Base-by-base conservation (phyloP, 2,329 filamentous ascomycete genomes). In the Lithohypha guttulata region DNA sequence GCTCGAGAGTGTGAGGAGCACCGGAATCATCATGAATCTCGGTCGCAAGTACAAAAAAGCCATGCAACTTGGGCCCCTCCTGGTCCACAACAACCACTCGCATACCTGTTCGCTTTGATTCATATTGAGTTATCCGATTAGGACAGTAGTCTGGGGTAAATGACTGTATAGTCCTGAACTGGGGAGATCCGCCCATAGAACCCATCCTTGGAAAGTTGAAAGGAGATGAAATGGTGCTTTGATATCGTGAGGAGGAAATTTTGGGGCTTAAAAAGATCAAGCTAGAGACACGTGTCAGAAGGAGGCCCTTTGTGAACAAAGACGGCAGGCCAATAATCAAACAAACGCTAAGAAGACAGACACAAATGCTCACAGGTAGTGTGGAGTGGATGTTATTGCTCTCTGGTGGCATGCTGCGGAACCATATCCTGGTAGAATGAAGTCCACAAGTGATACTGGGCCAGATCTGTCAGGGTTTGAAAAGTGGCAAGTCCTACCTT, bases 21-120 rank as follows among this genome's bases (percentile, higher is more conserved):
- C 91, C 91, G 8, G 89, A 96, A 59, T 98, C 86, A 64, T 98
- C 91, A 53, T 93, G 81, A 52, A 98, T 96, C 62, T 98, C 91
- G 2, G 91, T 98, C 22, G 91, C 91, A 38, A 98, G 72, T 22
- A 87, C 81, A 61, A 98, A 98, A 63, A 93, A 94, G 22, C 91
- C 91, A 51, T 84, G 81, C 45, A 95, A 75, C 60, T 95, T 96
- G n/a, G 91, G 91, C 0, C 91, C 89, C 57, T 91, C 78, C 51
- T 86, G 80, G 58, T 96, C 83, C 51, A 93, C 85, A 34, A 95
- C 84, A 27, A 94, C 78, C 22, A 94, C 82, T 51, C 87, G 81
- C 84, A 98, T 91, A 37, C 91, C 91, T 46, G 89, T 98, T 47
- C 85, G 74, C 52, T 85, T 77, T 4, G 91, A 98, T 55, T 93